Percentiles rank a stretch among this genome's conserved stretches.
These are phyloP conservation scores for Didymella segeticola DNA, from an alignment of 2,329 filamentous ascomycete species.

Conservation along the genomic window DNA sequence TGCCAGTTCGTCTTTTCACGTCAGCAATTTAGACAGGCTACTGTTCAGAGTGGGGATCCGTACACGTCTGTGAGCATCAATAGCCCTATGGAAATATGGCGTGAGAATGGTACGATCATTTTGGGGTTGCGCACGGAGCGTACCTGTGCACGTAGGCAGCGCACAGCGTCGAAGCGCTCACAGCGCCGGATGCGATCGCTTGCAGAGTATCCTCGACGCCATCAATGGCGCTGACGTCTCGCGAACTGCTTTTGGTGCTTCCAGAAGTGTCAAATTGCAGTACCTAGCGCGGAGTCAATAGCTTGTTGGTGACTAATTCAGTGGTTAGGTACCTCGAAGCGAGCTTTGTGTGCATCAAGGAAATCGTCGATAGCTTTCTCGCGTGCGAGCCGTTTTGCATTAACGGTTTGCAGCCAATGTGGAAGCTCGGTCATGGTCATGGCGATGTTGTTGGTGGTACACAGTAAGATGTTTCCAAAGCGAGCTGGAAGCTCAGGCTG, in stretches of 20 bases:
- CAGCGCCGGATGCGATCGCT: slow-evolving; percentile 34
- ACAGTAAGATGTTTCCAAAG: background rate
- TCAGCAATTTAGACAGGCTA: slow-evolving; percentile 18
- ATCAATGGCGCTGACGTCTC: slow-evolving; percentile 21
- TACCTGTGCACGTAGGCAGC: slow-evolving; percentile 41
- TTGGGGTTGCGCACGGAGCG: slow-evolving; percentile 14
- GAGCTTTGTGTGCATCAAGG: slow-evolving; percentile 9
- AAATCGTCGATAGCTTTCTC: slow-evolving; percentile 37
- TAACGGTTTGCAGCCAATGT: slow-evolving; percentile 37
- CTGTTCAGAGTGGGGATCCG: slow-evolving; percentile 7
- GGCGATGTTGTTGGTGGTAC: slow-evolving; percentile 7
- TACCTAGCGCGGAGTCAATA: slow-evolving; percentile 22
- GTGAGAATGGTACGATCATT: slow-evolving; percentile 44
- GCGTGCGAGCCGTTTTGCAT: slow-evolving; percentile 33
- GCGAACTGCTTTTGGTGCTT: slow-evolving; percentile 3
- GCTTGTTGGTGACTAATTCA: background rate
- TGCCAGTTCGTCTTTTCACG: slow-evolving; percentile 53
- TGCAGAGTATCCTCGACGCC: slow-evolving; percentile 28
- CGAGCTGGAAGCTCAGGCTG: background rate
- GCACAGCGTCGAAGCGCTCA: slow-evolving; percentile 40
- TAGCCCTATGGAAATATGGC: slow-evolving; percentile 37
- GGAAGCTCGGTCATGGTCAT: slow-evolving; percentile 26
- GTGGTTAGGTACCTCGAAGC: slow-evolving; percentile 10
- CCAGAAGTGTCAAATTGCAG: slow-evolving; percentile 20
- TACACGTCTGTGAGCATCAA: slow-evolving; percentile 42